Conservation (phyloP, 768 basidiomycete genomes). For the Tricholoma sp. region DNA sequence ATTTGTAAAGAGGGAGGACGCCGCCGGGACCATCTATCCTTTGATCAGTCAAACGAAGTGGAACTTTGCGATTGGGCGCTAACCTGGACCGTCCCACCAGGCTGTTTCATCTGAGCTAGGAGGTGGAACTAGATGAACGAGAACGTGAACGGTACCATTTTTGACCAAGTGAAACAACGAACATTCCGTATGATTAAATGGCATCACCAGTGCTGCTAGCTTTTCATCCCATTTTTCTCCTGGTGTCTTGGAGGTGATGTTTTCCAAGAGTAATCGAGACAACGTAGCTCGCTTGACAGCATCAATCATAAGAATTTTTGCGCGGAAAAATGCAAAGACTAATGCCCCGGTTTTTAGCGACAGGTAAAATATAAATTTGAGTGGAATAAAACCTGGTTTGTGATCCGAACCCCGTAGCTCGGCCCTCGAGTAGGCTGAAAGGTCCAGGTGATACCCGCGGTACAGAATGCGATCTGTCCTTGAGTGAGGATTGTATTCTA, state of each 20-base stretch:
- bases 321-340: conserved; percentile 85
- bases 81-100: conserved; percentile 81
- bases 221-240: conserved; percentile 72
- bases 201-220: conserved; percentile 52
- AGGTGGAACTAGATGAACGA: conserved; percentile 57
- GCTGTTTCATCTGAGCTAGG: conserved; percentile 72
- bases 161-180: conserved; percentile 20
- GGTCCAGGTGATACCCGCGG: conserved; percentile 65
- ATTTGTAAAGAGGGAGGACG: conserved; percentile 39
- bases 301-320: conserved; percentile 77
- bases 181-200: conserved; percentile 40
- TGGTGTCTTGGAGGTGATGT: conserved; percentile 52
- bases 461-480: conserved; percentile 84
- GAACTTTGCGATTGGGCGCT: conserved; percentile 8
- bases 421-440: conserved; percentile 76
- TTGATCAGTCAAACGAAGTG: background rate
- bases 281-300: conserved; percentile 65
- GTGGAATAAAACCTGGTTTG: conserved; percentile 61
- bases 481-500: background rate
- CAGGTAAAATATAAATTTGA: background rate
- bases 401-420: conserved; percentile 94
- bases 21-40: conserved; percentile 54
- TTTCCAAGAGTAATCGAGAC: conserved; percentile 62
- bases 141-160: background rate
- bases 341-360: conserved; percentile 4